A percentile compares a stretch with the other conserved stretches of the same genome.
phyloP scores from a whole-genome alignment of 2,329 filamentous ascomycete species.

The Apiospora kogelbergensis region DNA sequence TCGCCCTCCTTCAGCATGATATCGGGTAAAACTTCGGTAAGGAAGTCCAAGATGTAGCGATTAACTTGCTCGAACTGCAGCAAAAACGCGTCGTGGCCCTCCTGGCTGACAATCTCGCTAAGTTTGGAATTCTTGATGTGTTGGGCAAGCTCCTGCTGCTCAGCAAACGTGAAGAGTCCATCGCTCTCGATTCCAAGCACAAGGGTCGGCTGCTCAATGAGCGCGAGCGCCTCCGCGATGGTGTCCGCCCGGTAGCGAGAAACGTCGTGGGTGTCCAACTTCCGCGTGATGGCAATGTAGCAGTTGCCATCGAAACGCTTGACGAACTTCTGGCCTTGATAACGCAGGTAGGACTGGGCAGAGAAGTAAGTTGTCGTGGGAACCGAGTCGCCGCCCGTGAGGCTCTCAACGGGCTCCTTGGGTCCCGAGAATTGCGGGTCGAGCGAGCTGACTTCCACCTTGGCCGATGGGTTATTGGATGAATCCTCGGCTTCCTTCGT shows the following conservation, averaged over 20 bases:
- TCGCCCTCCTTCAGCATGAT: slow-evolving; percentile 72
- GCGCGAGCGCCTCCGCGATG: slow-evolving; percentile 72
- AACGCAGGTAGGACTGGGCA: slow-evolving; percentile 94
- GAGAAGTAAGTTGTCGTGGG: slow-evolving; percentile 88
- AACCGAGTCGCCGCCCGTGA: slow-evolving; percentile 51
- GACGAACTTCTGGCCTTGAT: slow-evolving; percentile 96
- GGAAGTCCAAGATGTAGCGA: slow-evolving; percentile 77
- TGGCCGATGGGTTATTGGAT: slow-evolving; percentile 23
- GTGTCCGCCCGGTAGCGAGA: slow-evolving; percentile 71
- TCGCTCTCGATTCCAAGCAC: slow-evolving; percentile 95
- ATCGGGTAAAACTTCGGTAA: slow-evolving; percentile 79
- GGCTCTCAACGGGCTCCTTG: slow-evolving; percentile 41
- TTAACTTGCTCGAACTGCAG: slow-evolving; percentile 98
- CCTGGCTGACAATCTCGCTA: slow-evolving; percentile 86
- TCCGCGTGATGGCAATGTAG: slow-evolving; percentile 97
- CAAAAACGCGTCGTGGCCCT: slow-evolving; percentile 95
- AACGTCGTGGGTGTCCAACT: slow-evolving; percentile 95
- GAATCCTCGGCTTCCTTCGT: slow-evolving; percentile 29
- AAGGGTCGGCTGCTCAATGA: slow-evolving; percentile 86
- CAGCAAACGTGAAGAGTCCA: slow-evolving; percentile 93
- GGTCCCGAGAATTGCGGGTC: slow-evolving; percentile 74
- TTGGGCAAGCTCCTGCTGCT: slow-evolving; percentile 88
- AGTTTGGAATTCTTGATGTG: slow-evolving; percentile 76
- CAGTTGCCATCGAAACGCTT: slow-evolving; percentile 97
- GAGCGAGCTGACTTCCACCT: slow-evolving; percentile 32